Conservation (phyloP, 2,329 filamentous ascomycete genomes). For the Cladobotryum protrusum region DNA sequence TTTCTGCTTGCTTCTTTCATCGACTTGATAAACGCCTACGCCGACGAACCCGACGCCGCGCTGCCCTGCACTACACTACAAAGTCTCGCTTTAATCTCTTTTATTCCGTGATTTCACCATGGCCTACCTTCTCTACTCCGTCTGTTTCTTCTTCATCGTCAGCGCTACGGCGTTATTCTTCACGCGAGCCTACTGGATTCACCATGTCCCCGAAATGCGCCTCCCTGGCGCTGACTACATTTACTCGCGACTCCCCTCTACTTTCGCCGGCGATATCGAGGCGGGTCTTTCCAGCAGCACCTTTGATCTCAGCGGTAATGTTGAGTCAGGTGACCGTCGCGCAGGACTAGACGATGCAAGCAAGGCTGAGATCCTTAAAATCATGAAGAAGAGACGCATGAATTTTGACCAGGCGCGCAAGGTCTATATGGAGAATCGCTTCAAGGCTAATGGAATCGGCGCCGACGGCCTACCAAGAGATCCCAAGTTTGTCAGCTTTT, state of each 20-base stretch:
- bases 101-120: conserved; percentile 39
- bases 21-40: too few species aligned
- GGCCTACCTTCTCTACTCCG: conserved; percentile 73
- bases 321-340: conserved; percentile 71
- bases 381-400: conserved; percentile 82
- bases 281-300: conserved; percentile 74
- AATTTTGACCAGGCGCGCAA: conserved; percentile 87
- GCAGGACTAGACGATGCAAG: conserved; percentile 72
- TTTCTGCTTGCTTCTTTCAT: too few species aligned
- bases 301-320: conserved; percentile 77
- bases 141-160: conserved; percentile 66
- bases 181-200: conserved; percentile 72
- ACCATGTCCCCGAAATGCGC: conserved; percentile 55
- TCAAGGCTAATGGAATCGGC: conserved; percentile 82
- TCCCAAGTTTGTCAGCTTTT: conserved; percentile 92
- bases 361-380: conserved; percentile 76
- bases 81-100: too few species aligned
- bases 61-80: too few species aligned
- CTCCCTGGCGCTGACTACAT: conserved; percentile 53
- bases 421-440: conserved; percentile 77
- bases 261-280: conserved; percentile 80
- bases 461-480: conserved; percentile 82
- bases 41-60: too few species aligned
- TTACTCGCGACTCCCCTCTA: conserved; percentile 71
- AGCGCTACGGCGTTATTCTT: conserved; percentile 71